Base-by-base conservation (phyloP, 176 grass and related monocot genomes). In the Phyllostachys edulis region DNA sequence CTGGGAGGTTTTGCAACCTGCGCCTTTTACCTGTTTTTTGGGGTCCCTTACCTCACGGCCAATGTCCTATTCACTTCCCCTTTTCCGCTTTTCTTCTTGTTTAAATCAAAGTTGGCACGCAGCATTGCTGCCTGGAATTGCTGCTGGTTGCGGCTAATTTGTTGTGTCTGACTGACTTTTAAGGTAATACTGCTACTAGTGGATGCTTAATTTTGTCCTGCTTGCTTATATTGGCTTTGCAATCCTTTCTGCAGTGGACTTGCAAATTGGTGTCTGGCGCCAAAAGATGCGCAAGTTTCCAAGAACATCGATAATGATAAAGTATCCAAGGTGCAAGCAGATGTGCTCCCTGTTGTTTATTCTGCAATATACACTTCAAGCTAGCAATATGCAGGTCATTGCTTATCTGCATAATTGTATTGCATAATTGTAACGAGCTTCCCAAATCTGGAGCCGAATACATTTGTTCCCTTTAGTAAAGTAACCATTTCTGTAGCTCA, bases 81-180 rank as follows among this genome's bases (percentile, higher is more conserved):
- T 70, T 71, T 73, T 17, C 67, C 16, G 10, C 51, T 10, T 83
- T 72, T 45, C 66, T 12, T 39, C 42, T 63, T 45, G 80, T 47
- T 73, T 72, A 66, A 66, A 76, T 60, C 50, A 61, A 69, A 61
- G 50, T 56, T 21, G 54, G 11, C 61, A 62, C 54, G 32, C 62
- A 69, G 82, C 76, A 76, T 73, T 64, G 71, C 61, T 59, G 68
- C 87, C 76, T 75, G 76, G 83, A 89, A 85, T 75, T 10, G 75
- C 82, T 89, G 76, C 76, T 63, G 5, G 82, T 85, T 69, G 20
- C 3, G 10, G 40, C 77, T 69, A 81, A 76, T 68, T 50, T 85
- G 39, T 36, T 75, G 32, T 32, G 65, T 61, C 69, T 67, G n/a
- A 16, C 38, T 12, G 46, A 7, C 49, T 18, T 21, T 24, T 9